Evolutionary conservation across 2,329 filamentous ascomycete species (phyloP).

Genomic region (Thermothelomyces thermophilus): DNA sequence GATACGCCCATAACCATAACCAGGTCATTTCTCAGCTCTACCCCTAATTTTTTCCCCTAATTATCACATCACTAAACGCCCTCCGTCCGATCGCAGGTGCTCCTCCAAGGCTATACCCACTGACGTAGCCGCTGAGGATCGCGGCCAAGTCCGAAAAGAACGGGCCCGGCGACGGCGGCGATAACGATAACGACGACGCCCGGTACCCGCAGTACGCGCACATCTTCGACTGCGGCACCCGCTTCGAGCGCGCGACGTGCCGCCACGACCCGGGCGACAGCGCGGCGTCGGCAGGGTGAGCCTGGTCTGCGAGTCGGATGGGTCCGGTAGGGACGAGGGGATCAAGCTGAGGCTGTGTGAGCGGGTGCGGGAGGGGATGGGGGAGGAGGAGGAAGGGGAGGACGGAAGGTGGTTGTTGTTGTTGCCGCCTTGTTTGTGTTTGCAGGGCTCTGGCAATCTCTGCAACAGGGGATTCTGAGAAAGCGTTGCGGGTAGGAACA

Average conservation of each 20-base stretch:
- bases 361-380: neutral
- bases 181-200: constrained; percentile 5
- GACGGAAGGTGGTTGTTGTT: constrained; percentile 5
- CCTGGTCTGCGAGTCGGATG: constrained; percentile 10
- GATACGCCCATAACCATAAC: neutral
- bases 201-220: constrained; percentile 14
- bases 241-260: constrained; percentile 23
- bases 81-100: constrained; percentile 7
- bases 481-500: too few relatives aligned
- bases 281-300: constrained; percentile 1
- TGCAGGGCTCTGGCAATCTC: too few relatives aligned
- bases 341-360: constrained; percentile 7
- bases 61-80: too few relatives aligned
- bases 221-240: constrained; percentile 19
- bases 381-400: neutral
- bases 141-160: constrained; percentile 8
- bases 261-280: constrained; percentile 8
- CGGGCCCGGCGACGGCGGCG: too few relatives aligned
- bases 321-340: neutral
- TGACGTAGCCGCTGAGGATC: constrained; percentile 1
- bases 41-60: too few relatives aligned
- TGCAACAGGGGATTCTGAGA: too few relatives aligned
- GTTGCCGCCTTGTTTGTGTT: constrained; percentile 5
- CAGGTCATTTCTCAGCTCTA: too few relatives aligned
- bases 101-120: constrained; percentile 18